These are phyloP conservation scores for Arachis stenosperma DNA, from an alignment of 306 rosid species.

Conservation along the genomic window DNA sequence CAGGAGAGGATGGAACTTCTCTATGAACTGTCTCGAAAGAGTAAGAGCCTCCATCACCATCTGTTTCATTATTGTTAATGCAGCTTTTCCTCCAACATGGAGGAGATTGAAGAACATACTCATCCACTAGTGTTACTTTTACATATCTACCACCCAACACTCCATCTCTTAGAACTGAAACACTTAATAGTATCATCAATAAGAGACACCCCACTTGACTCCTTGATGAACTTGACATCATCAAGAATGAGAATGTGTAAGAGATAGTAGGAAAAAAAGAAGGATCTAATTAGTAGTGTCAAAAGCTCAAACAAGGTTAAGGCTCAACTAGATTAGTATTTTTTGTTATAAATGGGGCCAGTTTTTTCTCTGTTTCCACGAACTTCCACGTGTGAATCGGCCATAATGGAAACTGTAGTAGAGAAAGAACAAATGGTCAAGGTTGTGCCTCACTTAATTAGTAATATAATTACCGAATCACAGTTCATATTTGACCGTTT, in stretches of 20 bases:
- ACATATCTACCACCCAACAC: conserved; percentile 50
- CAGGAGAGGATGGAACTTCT: conserved; percentile 78
- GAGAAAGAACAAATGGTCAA: background rate
- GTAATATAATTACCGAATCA: background rate
- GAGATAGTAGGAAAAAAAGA: conserved; percentile 1
- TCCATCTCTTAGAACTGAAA: conserved; percentile 43
- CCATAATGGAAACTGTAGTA: background rate
- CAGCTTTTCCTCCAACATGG: conserved; percentile 39
- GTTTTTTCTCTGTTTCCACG: background rate
- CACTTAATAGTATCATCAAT: conserved; percentile 44
- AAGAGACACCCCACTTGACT: conserved; percentile 43
- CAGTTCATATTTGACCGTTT: conserved; percentile 35
- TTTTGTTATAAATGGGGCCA: background rate
- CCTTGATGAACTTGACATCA: conserved; percentile 54
- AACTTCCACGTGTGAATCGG: background rate
- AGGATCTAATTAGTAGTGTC: conserved; percentile 22
- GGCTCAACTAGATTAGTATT: conserved; percentile 12
- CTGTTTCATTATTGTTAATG: conserved; percentile 19
- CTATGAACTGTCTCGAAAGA: conserved; percentile 51
- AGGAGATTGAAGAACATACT: conserved; percentile 35
- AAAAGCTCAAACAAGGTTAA: background rate
- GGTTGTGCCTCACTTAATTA: conserved; percentile 19
- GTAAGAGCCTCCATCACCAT: conserved; percentile 18
- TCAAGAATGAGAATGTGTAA: conserved; percentile 22
- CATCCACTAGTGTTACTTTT: conserved; percentile 28